A percentile compares a stretch with the other conserved stretches of the same genome.
Conservation (phyloP, 108 stramenopile species). For the Nannochloropsis gaditana region DNA sequence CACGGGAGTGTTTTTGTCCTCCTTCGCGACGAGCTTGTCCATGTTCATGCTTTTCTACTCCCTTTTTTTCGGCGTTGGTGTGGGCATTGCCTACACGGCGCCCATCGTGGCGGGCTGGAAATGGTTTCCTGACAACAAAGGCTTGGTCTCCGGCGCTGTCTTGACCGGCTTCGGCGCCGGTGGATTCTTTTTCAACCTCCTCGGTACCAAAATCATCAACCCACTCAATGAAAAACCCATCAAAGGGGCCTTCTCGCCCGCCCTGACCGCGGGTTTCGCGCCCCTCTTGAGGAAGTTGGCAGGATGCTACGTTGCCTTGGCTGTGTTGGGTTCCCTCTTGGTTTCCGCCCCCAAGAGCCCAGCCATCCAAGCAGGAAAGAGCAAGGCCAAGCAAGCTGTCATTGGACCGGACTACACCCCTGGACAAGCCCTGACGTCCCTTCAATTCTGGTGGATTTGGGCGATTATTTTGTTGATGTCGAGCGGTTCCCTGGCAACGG, state of each 20-base stretch:
- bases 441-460: constrained; percentile 42
- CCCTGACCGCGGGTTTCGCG: constrained; percentile 47
- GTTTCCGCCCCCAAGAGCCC: constrained; percentile 26
- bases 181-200: constrained; percentile 56
- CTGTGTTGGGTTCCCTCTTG: constrained; percentile 33
- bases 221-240: constrained; percentile 40
- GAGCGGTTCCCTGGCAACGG: constrained; percentile 49
- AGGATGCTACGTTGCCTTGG: constrained; percentile 38
- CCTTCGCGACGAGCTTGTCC: constrained; percentile 40
- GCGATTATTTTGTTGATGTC: constrained; percentile 39
- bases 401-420: neutral
- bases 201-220: constrained; percentile 51
- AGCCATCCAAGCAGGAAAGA: neutral
- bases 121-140: constrained; percentile 54
- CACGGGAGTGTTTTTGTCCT: constrained; percentile 45
- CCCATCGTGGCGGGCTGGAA: constrained; percentile 54
- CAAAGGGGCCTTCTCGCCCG: constrained; percentile 46
- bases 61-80: constrained; percentile 51
- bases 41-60: constrained; percentile 51
- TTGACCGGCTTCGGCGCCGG: constrained; percentile 56
- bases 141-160: constrained; percentile 53
- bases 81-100: constrained; percentile 58
- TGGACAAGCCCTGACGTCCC: constrained; percentile 24
- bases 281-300: constrained; percentile 50
- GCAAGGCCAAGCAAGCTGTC: constrained; percentile 2